These are phyloP conservation scores for Chrysoporthe cubensis DNA, from an alignment of 2,329 filamentous ascomycete species.

Conservation along the genomic window DNA sequence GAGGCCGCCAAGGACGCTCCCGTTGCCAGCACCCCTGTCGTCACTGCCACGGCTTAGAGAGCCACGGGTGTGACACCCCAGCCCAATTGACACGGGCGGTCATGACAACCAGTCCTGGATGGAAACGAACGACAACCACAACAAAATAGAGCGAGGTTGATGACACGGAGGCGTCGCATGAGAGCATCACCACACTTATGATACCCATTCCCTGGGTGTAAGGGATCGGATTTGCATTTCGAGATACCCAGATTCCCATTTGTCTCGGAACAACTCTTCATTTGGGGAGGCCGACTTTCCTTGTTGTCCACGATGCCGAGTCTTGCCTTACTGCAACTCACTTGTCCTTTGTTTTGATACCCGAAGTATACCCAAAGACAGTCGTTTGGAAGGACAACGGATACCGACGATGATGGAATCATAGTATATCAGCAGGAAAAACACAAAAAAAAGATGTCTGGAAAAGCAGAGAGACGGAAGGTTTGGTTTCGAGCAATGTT, in stretches of 20 bases:
- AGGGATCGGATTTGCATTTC: conserved; percentile 60
- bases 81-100: conserved; percentile 32
- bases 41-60: conserved; percentile 57
- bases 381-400: conserved; percentile 33
- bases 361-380: conserved; percentile 42
- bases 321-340: conserved; percentile 34
- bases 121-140: conserved; percentile 30
- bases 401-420: conserved; percentile 31
- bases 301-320: conserved; percentile 30
- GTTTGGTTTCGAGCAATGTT: conserved; percentile 20
- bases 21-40: conserved; percentile 48
- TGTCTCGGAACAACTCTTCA: conserved; percentile 33
- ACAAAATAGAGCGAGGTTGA: conserved; percentile 37
- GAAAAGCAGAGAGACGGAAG: conserved; percentile 16
- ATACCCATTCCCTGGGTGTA: conserved; percentile 30
- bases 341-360: conserved; percentile 42
- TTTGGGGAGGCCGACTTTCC: conserved; percentile 29
- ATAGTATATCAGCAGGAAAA: conserved; percentile 18
- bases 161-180: conserved; percentile 30
- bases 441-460: conserved; percentile 22
- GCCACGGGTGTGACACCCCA: conserved; percentile 14
- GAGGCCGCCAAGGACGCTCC: conserved; percentile 40
- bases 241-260: conserved; percentile 58
- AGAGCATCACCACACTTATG: conserved; percentile 31
- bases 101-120: conserved; percentile 29